phyloP scores from a whole-genome alignment of 1,284 basidiomycete genomes.

The Tausonia pullulans region DNA sequence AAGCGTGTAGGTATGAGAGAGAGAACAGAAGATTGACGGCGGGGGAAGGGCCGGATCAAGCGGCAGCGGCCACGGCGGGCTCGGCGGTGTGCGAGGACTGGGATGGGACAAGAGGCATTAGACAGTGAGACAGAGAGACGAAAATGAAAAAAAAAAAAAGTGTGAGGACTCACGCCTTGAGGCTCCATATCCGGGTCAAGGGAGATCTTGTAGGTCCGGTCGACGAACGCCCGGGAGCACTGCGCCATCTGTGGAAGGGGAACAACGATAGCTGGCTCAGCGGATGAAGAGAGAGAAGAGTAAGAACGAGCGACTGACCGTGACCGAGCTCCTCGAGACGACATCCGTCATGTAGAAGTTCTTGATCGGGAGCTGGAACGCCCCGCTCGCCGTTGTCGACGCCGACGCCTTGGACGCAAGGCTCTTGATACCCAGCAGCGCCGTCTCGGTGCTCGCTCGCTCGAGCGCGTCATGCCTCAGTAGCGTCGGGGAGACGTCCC shows the following conservation, averaged over 20 bases:
- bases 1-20: not conserved
- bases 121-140: too few relatives aligned
- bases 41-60: not conserved
- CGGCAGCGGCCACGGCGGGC: not conserved
- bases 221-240: constrained; percentile 16
- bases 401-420: constrained; percentile 47
- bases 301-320: constrained; percentile 14
- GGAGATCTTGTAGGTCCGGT: constrained; percentile 13
- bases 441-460: constrained; percentile 57
- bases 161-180: not conserved
- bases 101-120: too few relatives aligned
- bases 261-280: not conserved
- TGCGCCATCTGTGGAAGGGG: not conserved
- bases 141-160: too few relatives aligned
- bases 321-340: constrained; percentile 39
- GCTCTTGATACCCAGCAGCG: constrained; percentile 55
- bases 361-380: constrained; percentile 67
- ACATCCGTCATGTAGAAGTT: constrained; percentile 90
- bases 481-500: constrained; percentile 88
- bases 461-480: constrained; percentile 83
- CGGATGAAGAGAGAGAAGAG: not conserved
- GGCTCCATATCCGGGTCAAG: constrained; percentile 13
- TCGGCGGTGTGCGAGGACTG: constrained; percentile 3
- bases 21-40: not conserved
- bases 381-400: constrained; percentile 31